Conservation (phyloP, 345 rosid species). For the Pistacia atlantica region DNA sequence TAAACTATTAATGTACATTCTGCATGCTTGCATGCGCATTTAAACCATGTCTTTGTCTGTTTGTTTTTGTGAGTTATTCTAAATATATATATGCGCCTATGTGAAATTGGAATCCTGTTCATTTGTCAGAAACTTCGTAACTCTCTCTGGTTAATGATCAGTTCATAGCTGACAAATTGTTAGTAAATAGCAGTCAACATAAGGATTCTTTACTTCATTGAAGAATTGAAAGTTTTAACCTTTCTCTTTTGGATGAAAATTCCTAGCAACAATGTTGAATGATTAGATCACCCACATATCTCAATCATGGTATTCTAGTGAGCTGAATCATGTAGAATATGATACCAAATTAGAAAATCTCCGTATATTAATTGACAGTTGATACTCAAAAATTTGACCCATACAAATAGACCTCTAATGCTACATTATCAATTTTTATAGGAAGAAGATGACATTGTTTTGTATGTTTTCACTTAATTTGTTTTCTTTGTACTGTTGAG, state of each 20-base stretch:
- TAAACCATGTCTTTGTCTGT: constrained; percentile 48
- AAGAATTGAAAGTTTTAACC: not conserved
- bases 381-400: too few relatives aligned
- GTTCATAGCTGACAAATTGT: not conserved
- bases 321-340: constrained; percentile 3
- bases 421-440: too few relatives aligned
- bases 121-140: not conserved
- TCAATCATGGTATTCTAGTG: not conserved
- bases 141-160: not conserved
- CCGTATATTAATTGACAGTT: not conserved
- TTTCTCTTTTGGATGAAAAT: not conserved
- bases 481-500: too few relatives aligned
- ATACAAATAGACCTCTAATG: too few relatives aligned
- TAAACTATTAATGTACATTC: constrained; percentile 30
- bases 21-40: constrained; percentile 73
- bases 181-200: not conserved
- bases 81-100: not conserved
- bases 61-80: constrained; percentile 4
- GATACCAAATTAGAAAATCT: not conserved
- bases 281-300: constrained; percentile 1
- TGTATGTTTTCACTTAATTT: too few relatives aligned
- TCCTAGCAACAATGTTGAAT: not conserved
- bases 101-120: not conserved
- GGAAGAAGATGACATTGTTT: too few relatives aligned
- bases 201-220: not conserved